A percentile compares a stretch with the other conserved stretches of the same genome.
These are phyloP conservation scores for Talaromyces rugulosus DNA, from an alignment of 2,329 filamentous ascomycete species.

Conservation along the genomic window DNA sequence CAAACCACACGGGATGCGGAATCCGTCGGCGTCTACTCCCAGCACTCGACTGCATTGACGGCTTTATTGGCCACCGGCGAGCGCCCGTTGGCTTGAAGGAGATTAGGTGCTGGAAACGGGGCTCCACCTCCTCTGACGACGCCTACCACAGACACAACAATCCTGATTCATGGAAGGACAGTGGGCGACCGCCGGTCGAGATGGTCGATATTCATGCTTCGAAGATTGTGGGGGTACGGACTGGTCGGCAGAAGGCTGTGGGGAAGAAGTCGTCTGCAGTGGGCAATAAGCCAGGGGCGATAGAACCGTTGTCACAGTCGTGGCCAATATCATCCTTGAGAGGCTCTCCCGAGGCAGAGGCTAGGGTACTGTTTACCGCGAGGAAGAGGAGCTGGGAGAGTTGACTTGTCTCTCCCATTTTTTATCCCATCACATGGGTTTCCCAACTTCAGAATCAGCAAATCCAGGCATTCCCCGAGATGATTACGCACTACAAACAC, in stretches of 20 bases:
- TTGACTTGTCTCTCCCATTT: background rate
- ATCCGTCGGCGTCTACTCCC: constrained; percentile 37
- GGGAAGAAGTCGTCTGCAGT: constrained; percentile 20
- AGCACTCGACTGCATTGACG: constrained; percentile 34
- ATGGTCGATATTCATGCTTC: constrained; percentile 13
- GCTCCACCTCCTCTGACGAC: too few relatives aligned
- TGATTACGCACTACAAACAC: too few relatives aligned
- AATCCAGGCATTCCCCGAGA: background rate
- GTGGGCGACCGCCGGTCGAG: constrained; percentile 13
- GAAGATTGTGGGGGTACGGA: constrained; percentile 13
- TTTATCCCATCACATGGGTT: background rate
- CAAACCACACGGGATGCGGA: constrained; percentile 38
- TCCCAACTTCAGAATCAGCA: background rate
- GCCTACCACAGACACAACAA: constrained; percentile 1
- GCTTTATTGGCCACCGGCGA: constrained; percentile 29
- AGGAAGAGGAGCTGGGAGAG: constrained; percentile 30
- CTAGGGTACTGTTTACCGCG: constrained; percentile 31
- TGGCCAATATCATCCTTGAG: background rate
- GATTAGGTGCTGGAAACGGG: constrained; percentile 13
- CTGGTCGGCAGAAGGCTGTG: background rate
- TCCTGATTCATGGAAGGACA: constrained; percentile 15
- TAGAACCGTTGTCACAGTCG: constrained; percentile 8
- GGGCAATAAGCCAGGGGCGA: constrained; percentile 14
- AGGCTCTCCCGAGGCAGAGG: constrained; percentile 21
- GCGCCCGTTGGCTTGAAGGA: constrained; percentile 27